A percentile compares a stretch with the other conserved stretches of the same genome.
Evolutionary conservation across 192 early-diverging fungal species (phyloP).

Genomic region (Jimgerdemannia lactiflua): DNA sequence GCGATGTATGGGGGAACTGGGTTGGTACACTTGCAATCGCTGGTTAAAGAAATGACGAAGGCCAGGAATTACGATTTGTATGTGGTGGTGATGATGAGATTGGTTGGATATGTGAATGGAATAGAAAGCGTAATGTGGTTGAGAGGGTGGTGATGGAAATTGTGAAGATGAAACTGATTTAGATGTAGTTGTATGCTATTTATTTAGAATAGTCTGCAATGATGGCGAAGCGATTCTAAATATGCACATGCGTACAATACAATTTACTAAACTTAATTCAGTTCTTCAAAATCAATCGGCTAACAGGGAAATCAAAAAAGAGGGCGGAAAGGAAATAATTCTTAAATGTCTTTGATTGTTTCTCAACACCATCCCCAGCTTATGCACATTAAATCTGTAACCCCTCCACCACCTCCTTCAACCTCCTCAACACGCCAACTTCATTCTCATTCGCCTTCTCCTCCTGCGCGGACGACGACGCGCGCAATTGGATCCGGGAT

Average conservation of each 20-base stretch:
- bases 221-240: too few species aligned
- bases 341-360: conserved; percentile 8
- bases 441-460: conserved; percentile 2
- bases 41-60: neutral
- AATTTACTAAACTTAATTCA: neutral
- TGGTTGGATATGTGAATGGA: too few species aligned
- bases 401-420: conserved; percentile 11
- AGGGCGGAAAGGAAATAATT: conserved; percentile 8
- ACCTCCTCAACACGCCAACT: conserved; percentile 6
- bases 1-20: neutral
- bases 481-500: conserved; percentile 13
- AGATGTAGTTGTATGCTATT: neutral
- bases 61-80: neutral
- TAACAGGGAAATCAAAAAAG: conserved; percentile 13
- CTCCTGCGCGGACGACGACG: conserved; percentile 1
- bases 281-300: too few species aligned
- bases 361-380: neutral
- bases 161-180: neutral
- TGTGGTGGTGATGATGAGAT: too few species aligned
- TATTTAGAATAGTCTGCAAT: too few species aligned
- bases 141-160: neutral
- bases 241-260: too few species aligned
- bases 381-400: conserved; percentile 6
- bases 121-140: too few species aligned
- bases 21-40: neutral